A percentile compares a stretch with the other conserved stretches of the same genome.
Conservation (phyloP, 1,284 basidiomycete genomes). For the Ganoderma boninense region DNA sequence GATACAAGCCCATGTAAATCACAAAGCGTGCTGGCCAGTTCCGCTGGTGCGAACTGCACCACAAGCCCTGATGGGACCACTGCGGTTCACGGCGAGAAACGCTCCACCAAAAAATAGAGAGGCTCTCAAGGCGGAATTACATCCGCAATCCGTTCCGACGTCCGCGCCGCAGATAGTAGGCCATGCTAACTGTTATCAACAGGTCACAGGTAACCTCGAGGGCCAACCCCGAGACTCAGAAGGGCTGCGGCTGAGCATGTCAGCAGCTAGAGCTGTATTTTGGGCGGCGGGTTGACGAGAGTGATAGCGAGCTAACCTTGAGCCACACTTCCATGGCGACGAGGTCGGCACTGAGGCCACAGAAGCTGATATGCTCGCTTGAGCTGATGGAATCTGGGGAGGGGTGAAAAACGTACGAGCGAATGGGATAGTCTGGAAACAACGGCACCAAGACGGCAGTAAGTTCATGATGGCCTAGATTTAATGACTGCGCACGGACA, state of each 20-base stretch:
- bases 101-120: no score
- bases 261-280: neutral
- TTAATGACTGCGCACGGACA: neutral
- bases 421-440: neutral
- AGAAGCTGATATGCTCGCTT: neutral
- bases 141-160: neutral
- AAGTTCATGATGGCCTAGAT: neutral
- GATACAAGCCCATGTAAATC: no score
- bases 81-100: no score
- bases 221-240: neutral
- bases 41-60: no score
- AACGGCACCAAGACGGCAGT: neutral
- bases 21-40: no score
- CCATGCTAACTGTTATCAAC: neutral
- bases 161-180: slow-evolving; percentile 1
- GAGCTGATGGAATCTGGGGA: neutral
- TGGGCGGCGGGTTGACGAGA: no score
- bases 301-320: neutral
- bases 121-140: no score
- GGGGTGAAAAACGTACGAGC: neutral
- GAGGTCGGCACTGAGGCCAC: neutral
- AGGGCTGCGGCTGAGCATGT: neutral
- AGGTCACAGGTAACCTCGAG: neutral
- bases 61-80: no score
- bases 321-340: neutral